Percentiles rank a stretch among this genome's conserved stretches.
Evolutionary conservation across 2,329 filamentous ascomycete genomes (phyloP).

Genomic region (Capronia coronata): DNA sequence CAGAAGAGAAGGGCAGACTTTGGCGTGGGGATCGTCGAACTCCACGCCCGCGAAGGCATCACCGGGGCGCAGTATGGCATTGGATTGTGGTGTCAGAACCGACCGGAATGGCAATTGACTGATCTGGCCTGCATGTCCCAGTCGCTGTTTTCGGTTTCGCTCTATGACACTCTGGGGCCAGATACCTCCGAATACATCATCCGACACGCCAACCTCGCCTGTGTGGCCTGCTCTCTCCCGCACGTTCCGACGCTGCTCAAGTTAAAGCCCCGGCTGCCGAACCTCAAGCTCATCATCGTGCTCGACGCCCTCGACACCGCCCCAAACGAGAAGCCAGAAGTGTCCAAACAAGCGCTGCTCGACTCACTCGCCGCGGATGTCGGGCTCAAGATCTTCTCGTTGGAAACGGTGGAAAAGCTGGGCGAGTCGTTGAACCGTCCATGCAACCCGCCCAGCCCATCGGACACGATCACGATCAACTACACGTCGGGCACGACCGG

Average conservation of each 20-base stretch:
- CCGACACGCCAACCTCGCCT: conserved; percentile 73
- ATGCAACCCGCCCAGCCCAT: conserved; percentile 63
- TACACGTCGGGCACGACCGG: conserved; percentile 62
- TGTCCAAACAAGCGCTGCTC: conserved; percentile 73
- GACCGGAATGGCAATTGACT: conserved; percentile 81
- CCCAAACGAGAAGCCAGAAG: conserved; percentile 58
- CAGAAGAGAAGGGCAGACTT: conserved; percentile 73
- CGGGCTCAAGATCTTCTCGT: conserved; percentile 71
- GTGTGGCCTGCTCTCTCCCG: conserved; percentile 69
- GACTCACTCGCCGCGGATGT: conserved; percentile 64
- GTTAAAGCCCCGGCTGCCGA: conserved; percentile 67
- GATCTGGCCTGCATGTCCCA: conserved; percentile 85
- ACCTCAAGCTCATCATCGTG: conserved; percentile 79
- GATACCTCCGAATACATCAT: conserved; percentile 93
- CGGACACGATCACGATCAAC: conserved; percentile 72
- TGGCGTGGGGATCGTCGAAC: conserved; percentile 74
- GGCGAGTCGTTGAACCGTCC: conserved; percentile 64
- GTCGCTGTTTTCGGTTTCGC: conserved; percentile 78
- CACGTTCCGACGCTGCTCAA: conserved; percentile 78
- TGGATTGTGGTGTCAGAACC: conserved; percentile 80
- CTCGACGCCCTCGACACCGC: conserved; percentile 76
- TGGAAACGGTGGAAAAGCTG: conserved; percentile 73
- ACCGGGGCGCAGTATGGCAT: conserved; percentile 63
- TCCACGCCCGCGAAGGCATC: conserved; percentile 68
- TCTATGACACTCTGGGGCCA: conserved; percentile 92